Evolutionary conservation across 176 grass and related monocot genomes (phyloP), one percentile per base, ranked within the genome.

Genomic region (Ensete glaucum): DNA sequence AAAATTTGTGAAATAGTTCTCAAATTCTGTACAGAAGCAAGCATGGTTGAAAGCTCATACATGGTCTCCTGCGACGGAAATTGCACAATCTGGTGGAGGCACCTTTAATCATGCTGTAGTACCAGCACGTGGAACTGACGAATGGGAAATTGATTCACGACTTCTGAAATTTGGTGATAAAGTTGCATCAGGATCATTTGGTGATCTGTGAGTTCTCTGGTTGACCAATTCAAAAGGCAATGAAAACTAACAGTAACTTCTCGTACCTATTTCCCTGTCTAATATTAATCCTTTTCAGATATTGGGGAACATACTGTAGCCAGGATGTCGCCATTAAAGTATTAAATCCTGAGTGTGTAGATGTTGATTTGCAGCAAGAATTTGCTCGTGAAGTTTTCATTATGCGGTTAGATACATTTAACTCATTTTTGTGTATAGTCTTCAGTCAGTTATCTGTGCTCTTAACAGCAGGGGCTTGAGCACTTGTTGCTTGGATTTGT

Each of bases 291-390:
- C 52, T 16, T 69, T 64, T 69, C 85, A 96, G 92, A 56, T 96
- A 83, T 77, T 84, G 85, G 26, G 92, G 92, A 81, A 89, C 84
- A 50, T 96, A 91, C 62, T 91, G 88, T 83, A 96, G 84, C 63
- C 92, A 96, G 83, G 92, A 96, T 75, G 92, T 96, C 54, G 92
- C 92, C 49, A 85, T 96, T 81, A 96, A 96, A 96, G 79, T 96
- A 85, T 78, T 91, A 60, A 96, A 96, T 62, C 82, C 92, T 82
- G 86, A 91, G 56, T 64, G 82, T 65, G 82, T 91, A 71, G 85
- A 84, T n/a, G 82, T 86, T 62, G 92, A 96, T 77, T 89, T 96
- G 86, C 84, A 86, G 74, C 88, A 82, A 1, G 92, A 96, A 53
- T 96, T 96, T 91, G 86, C 88, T 59, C 92, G 91, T 79, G 89